Base-by-base conservation (phyloP, 768 basidiomycete genomes). In the Hygrophorus pudorinus region DNA sequence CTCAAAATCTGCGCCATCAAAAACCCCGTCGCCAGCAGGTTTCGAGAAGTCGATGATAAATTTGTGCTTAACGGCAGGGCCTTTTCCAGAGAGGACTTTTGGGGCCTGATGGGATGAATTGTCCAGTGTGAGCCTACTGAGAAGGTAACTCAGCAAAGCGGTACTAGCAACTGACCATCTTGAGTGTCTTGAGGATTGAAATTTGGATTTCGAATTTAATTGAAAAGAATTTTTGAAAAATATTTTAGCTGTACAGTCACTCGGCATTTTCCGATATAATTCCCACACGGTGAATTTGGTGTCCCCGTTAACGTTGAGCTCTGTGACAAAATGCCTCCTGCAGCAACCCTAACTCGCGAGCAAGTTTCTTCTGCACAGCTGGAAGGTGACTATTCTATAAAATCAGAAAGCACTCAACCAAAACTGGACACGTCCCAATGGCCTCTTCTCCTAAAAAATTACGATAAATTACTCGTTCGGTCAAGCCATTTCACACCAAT, bases 401-500 rank as follows among this genome's bases (percentile, higher is more conserved):
- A 90, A 61, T 79, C 90, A 2, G 85, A 92, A 62, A 65, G 70
- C 31, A 63, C 67, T 6, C 65, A 79, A 5, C 91, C 90, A 7
- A 75, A 75, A 53, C 76, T 94, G 24, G 89, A 98, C 60, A 98
- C 96, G 14, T 94, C 92, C 0, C 75, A 97, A 66, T 99, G 96
- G 96, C 96, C 96, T 29, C 72, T 99, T 7, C 78, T 99, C 4
- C 75, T 99, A 47, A 99, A 97, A 78, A 97, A 99, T 65, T 99
- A 98, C 64, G 94, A 97, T 75, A 94, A 96, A 62, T 70, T 96
- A 14, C 81, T 94, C 47, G 79, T 91, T 55, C 84, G 96, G 45
- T 93, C 91, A 24, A 84, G 87, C 47, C 96, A 99, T 70, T 99
- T 97, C 65, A 98, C 96, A 7, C 96, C 94, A 46, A 96, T 99